Conservation (phyloP, 176 grass and related monocot species). For the Oryza brachyantha region DNA sequence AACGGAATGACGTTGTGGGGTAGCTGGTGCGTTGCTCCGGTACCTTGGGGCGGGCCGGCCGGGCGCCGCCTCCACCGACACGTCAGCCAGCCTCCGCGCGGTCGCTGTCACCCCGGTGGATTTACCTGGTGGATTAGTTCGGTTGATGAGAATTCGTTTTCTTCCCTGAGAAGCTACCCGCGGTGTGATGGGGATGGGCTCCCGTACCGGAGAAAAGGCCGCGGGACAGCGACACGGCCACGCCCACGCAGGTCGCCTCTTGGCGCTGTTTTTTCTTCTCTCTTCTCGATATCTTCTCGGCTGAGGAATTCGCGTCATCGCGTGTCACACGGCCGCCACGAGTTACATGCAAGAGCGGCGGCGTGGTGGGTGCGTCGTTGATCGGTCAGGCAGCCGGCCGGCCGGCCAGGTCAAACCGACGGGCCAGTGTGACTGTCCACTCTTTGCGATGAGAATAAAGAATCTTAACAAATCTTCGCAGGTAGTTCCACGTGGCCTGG, state of each 20-base stretch:
- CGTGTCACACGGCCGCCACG: background rate
- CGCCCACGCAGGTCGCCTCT: background rate
- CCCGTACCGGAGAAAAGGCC: background rate
- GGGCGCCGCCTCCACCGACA: background rate
- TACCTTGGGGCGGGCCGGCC: too few species aligned
- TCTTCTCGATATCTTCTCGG: background rate
- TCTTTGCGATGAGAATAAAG: background rate
- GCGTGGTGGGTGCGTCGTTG: constrained; percentile 8
- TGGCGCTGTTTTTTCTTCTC: background rate
- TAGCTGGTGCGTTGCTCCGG: background rate
- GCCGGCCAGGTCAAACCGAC: background rate
- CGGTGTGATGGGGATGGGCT: background rate
- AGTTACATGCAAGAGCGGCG: background rate
- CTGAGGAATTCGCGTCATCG: background rate
- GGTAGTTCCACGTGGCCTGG: background rate
- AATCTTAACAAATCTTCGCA: constrained; percentile 22
- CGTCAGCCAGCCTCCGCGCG: too few species aligned
- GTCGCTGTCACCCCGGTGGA: too few species aligned
- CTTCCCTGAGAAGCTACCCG: background rate
- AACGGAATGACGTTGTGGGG: constrained; percentile 10
- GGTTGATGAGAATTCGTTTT: background rate
- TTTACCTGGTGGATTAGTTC: background rate
- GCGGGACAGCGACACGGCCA: background rate
- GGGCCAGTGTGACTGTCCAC: background rate
- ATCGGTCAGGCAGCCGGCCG: background rate